Base-by-base conservation (phyloP, 2,329 filamentous ascomycete genomes). In the Falciphora oryzae region DNA sequence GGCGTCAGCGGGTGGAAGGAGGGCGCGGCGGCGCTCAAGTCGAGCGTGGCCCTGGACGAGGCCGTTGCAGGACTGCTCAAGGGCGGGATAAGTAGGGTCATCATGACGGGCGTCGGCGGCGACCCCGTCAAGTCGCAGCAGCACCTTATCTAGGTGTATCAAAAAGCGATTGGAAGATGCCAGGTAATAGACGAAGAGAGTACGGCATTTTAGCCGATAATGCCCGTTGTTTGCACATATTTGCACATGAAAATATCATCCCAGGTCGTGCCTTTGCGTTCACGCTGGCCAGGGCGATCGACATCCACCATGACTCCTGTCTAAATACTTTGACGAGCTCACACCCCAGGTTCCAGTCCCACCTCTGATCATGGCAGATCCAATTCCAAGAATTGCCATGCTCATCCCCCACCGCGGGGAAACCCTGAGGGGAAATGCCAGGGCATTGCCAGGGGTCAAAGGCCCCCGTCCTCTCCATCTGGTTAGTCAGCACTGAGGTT, bases 31-130 rank as follows among this genome's bases (percentile, higher is more conserved):
- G 66, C 62, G 14, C 58, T 29, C 27, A 50, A 50, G 16, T 77
- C 83, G 2, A 78, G 75, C 14, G 81, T 86, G n/a, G 79, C 82
- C 60, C 78, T 93, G 27, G 87, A 93, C 59, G 84, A 88, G 67
- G 80, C 84, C 63, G 83, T 89, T n/a, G 79, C 90, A 4, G 78
- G 82, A 60, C 81, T 86, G 50, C 77, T 99, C 69, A 88, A 88
- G 78, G 84, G 87, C 57, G 95, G 95, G 31, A 88, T 99, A 6
- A 92, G 89, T 77, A 86, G 93, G 68, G 89, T 99, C 53, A 99
- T 99, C 70, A 80, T 93, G 79, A 98, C 96, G 1, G 85, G 89
- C 63, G 95, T 99, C 58, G 95, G 95, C 1, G 92, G 96, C 75
- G 95, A 94, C 0, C 95, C 95, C 0, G 78, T 89, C 68, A 91